Evolutionary conservation across 1,284 basidiomycete species (phyloP).

Genomic region (Ceratobasidium sp.): DNA sequence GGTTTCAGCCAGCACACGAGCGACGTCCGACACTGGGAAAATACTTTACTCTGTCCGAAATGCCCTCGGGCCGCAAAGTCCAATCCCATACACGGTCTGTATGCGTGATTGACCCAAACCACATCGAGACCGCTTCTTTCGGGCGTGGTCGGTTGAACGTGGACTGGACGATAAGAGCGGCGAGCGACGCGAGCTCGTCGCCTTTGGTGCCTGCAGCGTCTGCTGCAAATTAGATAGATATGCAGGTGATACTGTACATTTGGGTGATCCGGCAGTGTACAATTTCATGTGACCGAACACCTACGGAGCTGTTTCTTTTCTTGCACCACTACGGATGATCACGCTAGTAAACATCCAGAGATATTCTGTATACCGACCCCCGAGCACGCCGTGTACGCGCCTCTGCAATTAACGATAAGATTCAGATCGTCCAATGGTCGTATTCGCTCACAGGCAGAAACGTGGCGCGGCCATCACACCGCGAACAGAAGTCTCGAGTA

Average conservation of each 20-base stretch:
- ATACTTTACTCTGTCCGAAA: neutral
- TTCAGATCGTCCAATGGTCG: conserved; percentile 2
- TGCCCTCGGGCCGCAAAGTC: conserved; percentile 4
- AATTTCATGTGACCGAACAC: too few species aligned
- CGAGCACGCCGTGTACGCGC: too few species aligned
- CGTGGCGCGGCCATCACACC: conserved; percentile 12
- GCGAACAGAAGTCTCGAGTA: neutral
- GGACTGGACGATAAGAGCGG: conserved; percentile 41
- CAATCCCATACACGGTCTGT: neutral
- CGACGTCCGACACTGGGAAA: neutral
- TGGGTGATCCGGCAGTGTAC: neutral
- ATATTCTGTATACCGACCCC: too few species aligned
- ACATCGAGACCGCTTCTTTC: conserved; percentile 24
- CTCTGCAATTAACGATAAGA: neutral
- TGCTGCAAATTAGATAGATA: neutral
- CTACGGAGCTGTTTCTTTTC: too few species aligned
- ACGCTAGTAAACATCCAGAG: too few species aligned
- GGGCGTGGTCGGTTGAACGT: conserved; percentile 35
- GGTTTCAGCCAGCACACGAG: conserved; percentile 5
- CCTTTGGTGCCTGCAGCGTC: neutral
- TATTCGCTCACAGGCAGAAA: neutral
- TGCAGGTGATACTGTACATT: neutral
- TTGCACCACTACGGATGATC: too few species aligned
- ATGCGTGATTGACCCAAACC: conserved; percentile 8
- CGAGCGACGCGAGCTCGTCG: neutral